Conservation (phyloP, 1,139 yeast species). For the Entelexis paramagnoliae region DNA sequence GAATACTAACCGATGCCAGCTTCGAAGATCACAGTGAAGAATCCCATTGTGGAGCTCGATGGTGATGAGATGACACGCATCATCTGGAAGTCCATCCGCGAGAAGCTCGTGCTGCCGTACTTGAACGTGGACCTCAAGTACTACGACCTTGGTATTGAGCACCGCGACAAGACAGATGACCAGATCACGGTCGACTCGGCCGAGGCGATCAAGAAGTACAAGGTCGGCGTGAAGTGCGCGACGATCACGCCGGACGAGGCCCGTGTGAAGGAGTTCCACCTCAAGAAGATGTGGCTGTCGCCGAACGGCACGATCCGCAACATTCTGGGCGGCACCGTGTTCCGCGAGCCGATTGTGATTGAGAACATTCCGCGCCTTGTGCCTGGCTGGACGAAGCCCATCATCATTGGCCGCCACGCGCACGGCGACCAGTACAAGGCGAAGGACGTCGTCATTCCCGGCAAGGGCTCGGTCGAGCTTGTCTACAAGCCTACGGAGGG, state of each 20-base stretch:
- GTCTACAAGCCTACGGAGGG: constrained; percentile 64
- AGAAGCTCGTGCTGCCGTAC: constrained; percentile 69
- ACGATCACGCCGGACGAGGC: constrained; percentile 98
- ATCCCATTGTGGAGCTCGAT: constrained; percentile 89
- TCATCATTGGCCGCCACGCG: constrained; percentile 94
- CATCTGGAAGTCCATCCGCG: constrained; percentile 73
- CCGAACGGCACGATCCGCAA: constrained; percentile 96
- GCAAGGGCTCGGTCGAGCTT: constrained; percentile 68
- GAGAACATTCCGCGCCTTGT: constrained; percentile 80
- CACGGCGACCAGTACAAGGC: constrained; percentile 96
- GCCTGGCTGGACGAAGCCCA: constrained; percentile 91
- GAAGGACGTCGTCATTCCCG: constrained; percentile 68
- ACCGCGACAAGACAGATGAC: constrained; percentile 81
- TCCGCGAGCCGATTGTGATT: constrained; percentile 92
- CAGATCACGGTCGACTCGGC: constrained; percentile 85
- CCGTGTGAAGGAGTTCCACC: constrained; percentile 76
- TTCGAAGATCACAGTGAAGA: constrained; percentile 66
- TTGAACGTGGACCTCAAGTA: constrained; percentile 81
- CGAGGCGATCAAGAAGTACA: constrained; percentile 73
- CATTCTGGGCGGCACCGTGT: constrained; percentile 89
- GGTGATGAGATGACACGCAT: constrained; percentile 95
- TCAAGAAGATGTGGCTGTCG: constrained; percentile 94
- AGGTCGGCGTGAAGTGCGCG: constrained; percentile 94
- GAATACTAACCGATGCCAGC: constrained; percentile 23
- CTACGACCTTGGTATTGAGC: constrained; percentile 77